Conservation (phyloP, 164 flowering plant species). For the Santalum album region DNA sequence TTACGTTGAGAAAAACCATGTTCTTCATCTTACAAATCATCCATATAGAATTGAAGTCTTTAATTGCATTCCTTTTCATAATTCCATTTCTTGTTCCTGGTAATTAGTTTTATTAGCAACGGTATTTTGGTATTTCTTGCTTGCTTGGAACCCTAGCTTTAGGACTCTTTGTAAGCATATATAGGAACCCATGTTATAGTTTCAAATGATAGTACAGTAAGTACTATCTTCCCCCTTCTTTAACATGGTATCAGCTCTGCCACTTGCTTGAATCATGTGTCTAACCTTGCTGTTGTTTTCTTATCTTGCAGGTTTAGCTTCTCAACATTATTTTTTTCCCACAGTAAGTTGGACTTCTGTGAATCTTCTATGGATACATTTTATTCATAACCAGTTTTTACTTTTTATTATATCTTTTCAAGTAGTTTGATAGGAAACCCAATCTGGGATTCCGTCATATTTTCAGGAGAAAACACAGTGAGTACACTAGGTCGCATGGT, state of each 20-base stretch:
- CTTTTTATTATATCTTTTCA: not conserved
- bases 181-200: no score
- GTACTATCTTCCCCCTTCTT: no score
- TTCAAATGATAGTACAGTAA: no score
- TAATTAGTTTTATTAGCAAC: no score
- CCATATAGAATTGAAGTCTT: not conserved
- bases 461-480: slow-evolving; percentile 58
- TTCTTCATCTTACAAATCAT: not conserved
- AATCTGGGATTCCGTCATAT: not conserved
- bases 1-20: no score
- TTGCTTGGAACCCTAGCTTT: no score
- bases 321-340: slow-evolving; percentile 63
- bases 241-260: no score
- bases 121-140: no score
- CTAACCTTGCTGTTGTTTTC: not conserved
- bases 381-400: not conserved
- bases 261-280: no score
- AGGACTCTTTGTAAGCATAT: no score
- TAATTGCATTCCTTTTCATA: not conserved
- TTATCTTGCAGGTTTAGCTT: slow-evolving; percentile 55
- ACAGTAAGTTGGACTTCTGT: slow-evolving; percentile 40
- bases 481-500: slow-evolving; percentile 54
- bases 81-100: not conserved
- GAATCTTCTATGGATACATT: not conserved
- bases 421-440: not conserved